phyloP scores from a whole-genome alignment of 1,284 basidiomycete genomes.

The Cryptococcus neoformans region DNA sequence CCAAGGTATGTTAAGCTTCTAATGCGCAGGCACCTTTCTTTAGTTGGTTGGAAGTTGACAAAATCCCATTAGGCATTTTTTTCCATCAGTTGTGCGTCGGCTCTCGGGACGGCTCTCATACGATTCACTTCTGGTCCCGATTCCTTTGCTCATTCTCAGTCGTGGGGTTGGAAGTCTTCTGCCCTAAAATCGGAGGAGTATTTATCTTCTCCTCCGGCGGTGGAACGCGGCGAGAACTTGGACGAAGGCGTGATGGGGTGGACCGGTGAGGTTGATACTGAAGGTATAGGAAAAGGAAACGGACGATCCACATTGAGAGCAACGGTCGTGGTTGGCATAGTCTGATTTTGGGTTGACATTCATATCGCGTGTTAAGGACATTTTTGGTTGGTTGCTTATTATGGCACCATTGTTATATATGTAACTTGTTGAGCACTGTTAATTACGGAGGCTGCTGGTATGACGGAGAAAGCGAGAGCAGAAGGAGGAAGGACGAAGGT shows the following conservation, averaged over 20 bases:
- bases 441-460: no score
- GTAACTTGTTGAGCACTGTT: no score
- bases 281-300: constrained; percentile 15
- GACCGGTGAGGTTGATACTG: constrained; percentile 30
- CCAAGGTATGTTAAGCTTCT: constrained; percentile 31
- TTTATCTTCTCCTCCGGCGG: constrained; percentile 25
- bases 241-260: constrained; percentile 56
- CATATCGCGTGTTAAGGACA: no score
- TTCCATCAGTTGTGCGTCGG: constrained; percentile 73
- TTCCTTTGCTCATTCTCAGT: constrained; percentile 64
- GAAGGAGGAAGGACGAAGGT: no score
- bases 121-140: constrained; percentile 80
- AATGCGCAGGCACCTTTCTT: no score
- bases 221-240: constrained; percentile 52
- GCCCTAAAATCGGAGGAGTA: constrained; percentile 48
- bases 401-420: no score
- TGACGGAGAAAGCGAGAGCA: no score
- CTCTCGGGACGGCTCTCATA: constrained; percentile 76
- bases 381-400: no score
- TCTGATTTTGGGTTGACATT: background rate
- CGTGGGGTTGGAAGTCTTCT: constrained; percentile 55
- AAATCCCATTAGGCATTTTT: constrained; percentile 59
- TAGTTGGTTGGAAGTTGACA: no score
- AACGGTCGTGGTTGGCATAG: constrained; percentile 33
- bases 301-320: constrained; percentile 37